A percentile compares a stretch with the other conserved stretches of the same genome.
Conservation (phyloP, 306 rosid species). For the Vicia sativa region DNA sequence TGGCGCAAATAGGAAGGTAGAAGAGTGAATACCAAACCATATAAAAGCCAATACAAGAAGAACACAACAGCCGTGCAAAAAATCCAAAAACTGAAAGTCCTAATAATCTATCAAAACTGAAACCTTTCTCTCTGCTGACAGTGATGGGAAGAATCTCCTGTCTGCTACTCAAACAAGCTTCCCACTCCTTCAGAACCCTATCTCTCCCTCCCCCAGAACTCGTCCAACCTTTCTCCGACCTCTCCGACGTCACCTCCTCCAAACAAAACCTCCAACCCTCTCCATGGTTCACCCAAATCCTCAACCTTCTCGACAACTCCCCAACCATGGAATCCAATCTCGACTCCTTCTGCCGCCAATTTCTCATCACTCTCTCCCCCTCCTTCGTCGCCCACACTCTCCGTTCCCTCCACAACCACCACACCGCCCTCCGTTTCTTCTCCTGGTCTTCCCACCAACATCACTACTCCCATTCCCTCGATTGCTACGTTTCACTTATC, state of each 20-base stretch:
- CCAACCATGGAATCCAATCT: conserved; percentile 72
- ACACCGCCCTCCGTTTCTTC: conserved; percentile 62
- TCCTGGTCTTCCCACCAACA: conserved; percentile 67
- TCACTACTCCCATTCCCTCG: conserved; percentile 59
- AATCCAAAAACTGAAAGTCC: no score
- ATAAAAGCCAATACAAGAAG: no score
- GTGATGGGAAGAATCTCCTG: no score
- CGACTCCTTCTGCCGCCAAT: conserved; percentile 53
- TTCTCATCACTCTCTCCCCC: conserved; percentile 71
- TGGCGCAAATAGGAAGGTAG: no score
- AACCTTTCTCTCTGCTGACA: no score
- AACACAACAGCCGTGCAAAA: no score
- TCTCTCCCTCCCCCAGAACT: conserved; percentile 78
- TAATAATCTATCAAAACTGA: no score
- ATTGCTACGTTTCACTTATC: conserved; percentile 67
- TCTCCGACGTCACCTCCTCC: conserved; percentile 69
- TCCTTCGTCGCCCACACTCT: conserved; percentile 63
- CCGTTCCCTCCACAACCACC: conserved; percentile 47
- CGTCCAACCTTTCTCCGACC: conserved; percentile 70
- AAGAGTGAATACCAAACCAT: no score
- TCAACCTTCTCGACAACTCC: conserved; percentile 62
- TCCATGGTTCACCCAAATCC: conserved; percentile 77
- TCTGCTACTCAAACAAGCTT: no score
- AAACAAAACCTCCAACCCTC: conserved; percentile 52
- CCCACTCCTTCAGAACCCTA: conserved; percentile 15